These are phyloP conservation scores for Apiospora hydei DNA, from an alignment of 2,329 filamentous ascomycete species.

Conservation along the genomic window DNA sequence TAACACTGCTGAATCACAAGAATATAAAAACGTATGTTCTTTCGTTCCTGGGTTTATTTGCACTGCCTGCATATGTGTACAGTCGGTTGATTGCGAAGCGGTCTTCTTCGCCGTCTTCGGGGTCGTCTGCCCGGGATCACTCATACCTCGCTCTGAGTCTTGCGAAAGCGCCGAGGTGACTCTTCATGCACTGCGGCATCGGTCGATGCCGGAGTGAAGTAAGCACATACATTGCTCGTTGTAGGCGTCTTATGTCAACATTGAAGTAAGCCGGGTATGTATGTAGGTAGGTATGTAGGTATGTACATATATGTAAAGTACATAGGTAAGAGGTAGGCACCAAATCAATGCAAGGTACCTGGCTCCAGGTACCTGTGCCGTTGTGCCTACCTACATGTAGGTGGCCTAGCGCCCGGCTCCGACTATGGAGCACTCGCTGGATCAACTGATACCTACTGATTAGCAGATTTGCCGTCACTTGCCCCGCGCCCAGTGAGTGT, in stretches of 20 bases:
- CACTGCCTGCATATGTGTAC: neutral
- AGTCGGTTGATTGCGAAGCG: neutral
- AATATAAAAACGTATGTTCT: neutral
- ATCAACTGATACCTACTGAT: neutral
- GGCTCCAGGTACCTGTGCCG: neutral
- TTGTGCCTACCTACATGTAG: neutral
- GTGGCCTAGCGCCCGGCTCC: slow-evolving; percentile 1
- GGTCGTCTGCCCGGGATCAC: no score
- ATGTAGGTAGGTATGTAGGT: no score
- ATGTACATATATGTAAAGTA: neutral
- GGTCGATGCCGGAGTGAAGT: neutral
- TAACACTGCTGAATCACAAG: neutral
- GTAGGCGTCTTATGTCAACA: no score
- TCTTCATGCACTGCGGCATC: neutral
- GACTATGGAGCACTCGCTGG: neutral
- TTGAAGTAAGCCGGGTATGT: no score
- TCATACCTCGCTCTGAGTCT: neutral
- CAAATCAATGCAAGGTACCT: neutral
- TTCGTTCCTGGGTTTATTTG: neutral
- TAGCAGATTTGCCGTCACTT: no score
- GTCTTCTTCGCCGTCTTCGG: no score
- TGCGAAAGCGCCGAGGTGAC: neutral
- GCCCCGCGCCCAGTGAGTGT: neutral
- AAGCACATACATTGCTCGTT: no score
- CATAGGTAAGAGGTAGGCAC: neutral